Percentiles rank a stretch among this genome's conserved stretches.
phyloP scores from a whole-genome alignment of 2,329 filamentous ascomycete genomes.

The Penicillium nordicum region DNA sequence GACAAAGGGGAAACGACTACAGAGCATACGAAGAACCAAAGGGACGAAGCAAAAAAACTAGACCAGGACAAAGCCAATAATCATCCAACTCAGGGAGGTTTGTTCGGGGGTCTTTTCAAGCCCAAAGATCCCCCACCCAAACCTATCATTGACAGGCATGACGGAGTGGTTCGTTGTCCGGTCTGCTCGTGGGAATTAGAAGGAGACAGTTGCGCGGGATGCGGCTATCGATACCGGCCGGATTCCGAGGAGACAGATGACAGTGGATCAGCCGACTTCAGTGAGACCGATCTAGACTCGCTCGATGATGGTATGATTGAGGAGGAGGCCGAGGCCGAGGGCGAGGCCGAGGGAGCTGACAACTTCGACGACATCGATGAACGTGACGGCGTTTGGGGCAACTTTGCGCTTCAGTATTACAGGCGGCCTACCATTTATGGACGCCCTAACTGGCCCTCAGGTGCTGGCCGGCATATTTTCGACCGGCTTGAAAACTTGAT shows the following conservation, averaged over 20 bases:
- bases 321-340: constrained; percentile 31
- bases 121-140: constrained; percentile 27
- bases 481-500: constrained; percentile 2
- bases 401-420: constrained; percentile 1
- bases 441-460: neutral
- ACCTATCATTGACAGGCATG: constrained; percentile 55
- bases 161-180: constrained; percentile 62
- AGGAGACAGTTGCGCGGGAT: constrained; percentile 52
- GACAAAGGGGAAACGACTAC: constrained; percentile 61
- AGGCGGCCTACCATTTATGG: neutral
- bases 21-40: constrained; percentile 56
- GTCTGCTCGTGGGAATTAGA: constrained; percentile 62
- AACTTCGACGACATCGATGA: constrained; percentile 30
- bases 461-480: constrained; percentile 8
- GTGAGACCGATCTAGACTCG: constrained; percentile 39
- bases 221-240: constrained; percentile 48
- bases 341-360: neutral
- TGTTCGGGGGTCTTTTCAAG: constrained; percentile 62
- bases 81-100: constrained; percentile 50
- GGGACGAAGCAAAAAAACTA: constrained; percentile 58
- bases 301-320: constrained; percentile 22
- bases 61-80: constrained; percentile 58
- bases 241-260: constrained; percentile 43
- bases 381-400: constrained; percentile 15
- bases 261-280: constrained; percentile 46